Evolutionary conservation across 176 grass and related monocot species (phyloP).

Genomic region (Saccharum spontaneum): DNA sequence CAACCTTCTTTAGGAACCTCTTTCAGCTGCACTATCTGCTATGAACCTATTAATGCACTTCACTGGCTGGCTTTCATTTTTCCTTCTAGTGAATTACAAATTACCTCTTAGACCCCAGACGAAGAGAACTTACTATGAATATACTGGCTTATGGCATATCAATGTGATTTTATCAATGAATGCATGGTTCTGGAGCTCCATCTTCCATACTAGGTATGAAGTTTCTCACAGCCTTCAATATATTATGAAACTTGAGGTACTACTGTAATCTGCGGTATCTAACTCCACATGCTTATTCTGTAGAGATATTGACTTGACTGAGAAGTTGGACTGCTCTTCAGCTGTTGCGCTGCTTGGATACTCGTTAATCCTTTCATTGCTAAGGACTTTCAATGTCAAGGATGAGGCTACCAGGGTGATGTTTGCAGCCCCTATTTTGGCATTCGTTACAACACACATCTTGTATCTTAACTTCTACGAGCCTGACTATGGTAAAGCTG

Average conservation of each 20-base stretch:
- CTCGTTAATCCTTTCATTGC: conserved; percentile 77
- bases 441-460: conserved; percentile 94
- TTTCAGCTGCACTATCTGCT: conserved; percentile 69
- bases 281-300: conserved; percentile 25
- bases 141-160: conserved; percentile 90
- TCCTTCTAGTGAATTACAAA: conserved; percentile 65
- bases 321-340: conserved; percentile 95
- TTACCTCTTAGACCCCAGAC: conserved; percentile 71
- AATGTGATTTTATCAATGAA: conserved; percentile 91
- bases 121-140: conserved; percentile 80
- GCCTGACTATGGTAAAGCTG: conserved; percentile 75
- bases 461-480: conserved; percentile 97
- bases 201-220: conserved; percentile 87
- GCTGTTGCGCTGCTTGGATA: conserved; percentile 85
- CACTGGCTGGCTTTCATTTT: conserved; percentile 75
- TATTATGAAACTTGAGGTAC: not conserved
- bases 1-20: conserved; percentile 61
- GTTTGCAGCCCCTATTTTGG: conserved; percentile 87
- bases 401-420: conserved; percentile 95
- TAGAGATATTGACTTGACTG: conserved; percentile 92
- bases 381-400: conserved; percentile 87
- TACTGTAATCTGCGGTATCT: conserved; percentile 1
- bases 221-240: not conserved
- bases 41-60: conserved; percentile 79
- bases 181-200: conserved; percentile 93